Percentiles rank a stretch among this genome's conserved stretches.
phyloP scores from a whole-genome alignment of 768 basidiomycete species.

The Phaeotremella skinneri region DNA sequence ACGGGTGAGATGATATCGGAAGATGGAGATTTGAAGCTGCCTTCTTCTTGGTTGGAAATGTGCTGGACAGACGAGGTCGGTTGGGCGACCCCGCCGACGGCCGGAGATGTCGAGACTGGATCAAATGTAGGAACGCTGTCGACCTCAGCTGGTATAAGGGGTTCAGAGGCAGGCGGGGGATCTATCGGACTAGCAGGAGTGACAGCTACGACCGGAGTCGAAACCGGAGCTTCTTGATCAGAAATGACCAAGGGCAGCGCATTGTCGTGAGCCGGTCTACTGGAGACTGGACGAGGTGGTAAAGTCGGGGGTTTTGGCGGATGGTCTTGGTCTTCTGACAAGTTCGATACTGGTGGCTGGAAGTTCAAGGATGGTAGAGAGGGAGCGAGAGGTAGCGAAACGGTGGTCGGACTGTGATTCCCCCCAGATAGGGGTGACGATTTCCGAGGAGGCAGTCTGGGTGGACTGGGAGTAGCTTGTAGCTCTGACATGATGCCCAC shows the following conservation, averaged over 20 bases:
- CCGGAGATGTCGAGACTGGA: conserved; percentile 1
- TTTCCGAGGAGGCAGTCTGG: conserved; percentile 12
- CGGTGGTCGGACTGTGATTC: neutral
- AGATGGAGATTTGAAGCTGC: neutral
- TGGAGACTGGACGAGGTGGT: conserved; percentile 5
- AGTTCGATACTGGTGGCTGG: neutral
- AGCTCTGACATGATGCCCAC: neutral
- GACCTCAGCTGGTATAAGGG: conserved; percentile 4
- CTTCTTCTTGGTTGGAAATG: neutral
- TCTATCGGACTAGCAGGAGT: conserved; percentile 26
- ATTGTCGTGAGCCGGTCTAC: neutral
- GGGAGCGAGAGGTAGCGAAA: conserved; percentile 2
- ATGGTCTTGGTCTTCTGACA: neutral
- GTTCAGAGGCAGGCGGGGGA: neutral
- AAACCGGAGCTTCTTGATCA: neutral
- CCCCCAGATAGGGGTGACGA: neutral
- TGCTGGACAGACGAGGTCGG: neutral
- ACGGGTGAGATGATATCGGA: neutral
- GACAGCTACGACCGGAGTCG: conserved; percentile 9
- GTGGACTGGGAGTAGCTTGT: conserved; percentile 4
- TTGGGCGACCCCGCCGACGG: neutral
- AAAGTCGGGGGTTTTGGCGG: neutral
- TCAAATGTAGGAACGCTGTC: neutral
- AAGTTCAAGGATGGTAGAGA: neutral
- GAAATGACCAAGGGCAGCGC: neutral